A percentile compares a stretch with the other conserved stretches of the same genome.
phyloP scores from a whole-genome alignment of 2,329 filamentous ascomycete species.

The Claviceps sp. region DNA sequence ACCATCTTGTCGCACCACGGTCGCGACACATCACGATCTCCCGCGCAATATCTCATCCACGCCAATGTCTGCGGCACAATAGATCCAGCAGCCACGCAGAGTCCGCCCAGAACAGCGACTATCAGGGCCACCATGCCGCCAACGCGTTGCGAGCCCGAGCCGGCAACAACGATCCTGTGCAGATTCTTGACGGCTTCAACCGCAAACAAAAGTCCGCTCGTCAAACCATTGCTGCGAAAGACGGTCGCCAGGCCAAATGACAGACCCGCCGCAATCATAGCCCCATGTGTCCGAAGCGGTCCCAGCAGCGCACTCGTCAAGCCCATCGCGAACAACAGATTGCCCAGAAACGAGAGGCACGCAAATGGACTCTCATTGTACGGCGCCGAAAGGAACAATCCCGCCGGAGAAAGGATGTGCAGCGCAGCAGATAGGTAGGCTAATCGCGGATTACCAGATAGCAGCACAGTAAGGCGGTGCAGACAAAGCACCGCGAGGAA shows the following conservation, averaged over 20 bases:
- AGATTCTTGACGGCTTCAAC: slow-evolving; percentile 38
- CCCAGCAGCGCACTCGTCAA: slow-evolving; percentile 7
- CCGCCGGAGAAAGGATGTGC: slow-evolving; percentile 76
- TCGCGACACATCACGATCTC: slow-evolving; percentile 22
- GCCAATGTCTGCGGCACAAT: slow-evolving; percentile 61
- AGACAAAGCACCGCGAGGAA: slow-evolving; percentile 61
- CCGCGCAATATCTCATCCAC: slow-evolving; percentile 55
- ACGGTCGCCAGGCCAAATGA: slow-evolving; percentile 59
- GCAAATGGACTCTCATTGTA: slow-evolving; percentile 75
- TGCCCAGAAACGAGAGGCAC: slow-evolving; percentile 61
- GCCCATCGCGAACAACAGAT: slow-evolving; percentile 50
- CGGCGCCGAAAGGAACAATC: slow-evolving; percentile 77
- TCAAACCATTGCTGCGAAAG: slow-evolving; percentile 74
- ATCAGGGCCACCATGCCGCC: slow-evolving; percentile 37
- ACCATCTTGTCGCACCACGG: slow-evolving; percentile 63
- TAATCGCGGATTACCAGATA: slow-evolving; percentile 39
- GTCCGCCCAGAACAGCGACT: slow-evolving; percentile 51
- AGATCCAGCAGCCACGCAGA: slow-evolving; percentile 53
- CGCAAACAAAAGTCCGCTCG: slow-evolving; percentile 67
- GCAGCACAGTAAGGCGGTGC: slow-evolving; percentile 47
- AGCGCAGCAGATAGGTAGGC: slow-evolving; percentile 58
- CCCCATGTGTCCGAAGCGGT: slow-evolving; percentile 26
- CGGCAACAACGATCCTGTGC: slow-evolving; percentile 9
- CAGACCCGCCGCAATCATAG: slow-evolving; percentile 48
- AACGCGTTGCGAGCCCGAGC: slow-evolving; percentile 14